Percentiles rank a stretch among this genome's conserved stretches.
phyloP scores from a whole-genome alignment of 768 basidiomycete species.

The Lactarius sp. region DNA sequence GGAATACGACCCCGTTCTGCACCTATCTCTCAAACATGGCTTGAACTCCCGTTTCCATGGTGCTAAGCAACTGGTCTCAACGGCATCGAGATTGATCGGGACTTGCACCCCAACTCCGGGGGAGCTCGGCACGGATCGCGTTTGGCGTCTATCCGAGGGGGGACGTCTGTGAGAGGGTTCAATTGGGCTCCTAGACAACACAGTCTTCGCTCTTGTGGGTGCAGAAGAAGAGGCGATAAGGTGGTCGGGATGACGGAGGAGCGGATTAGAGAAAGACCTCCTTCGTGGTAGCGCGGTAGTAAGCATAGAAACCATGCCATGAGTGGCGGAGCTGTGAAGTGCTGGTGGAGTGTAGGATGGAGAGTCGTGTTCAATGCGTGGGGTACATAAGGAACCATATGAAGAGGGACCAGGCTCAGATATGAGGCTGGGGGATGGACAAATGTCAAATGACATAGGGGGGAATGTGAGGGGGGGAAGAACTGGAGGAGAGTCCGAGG shows the following conservation, averaged over 20 bases:
- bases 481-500: slow-evolving; percentile 48
- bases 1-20: slow-evolving; percentile 21
- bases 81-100: slow-evolving; percentile 23
- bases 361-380: slow-evolving; percentile 2
- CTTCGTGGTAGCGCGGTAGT: background rate
- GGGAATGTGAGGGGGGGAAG: slow-evolving; percentile 64
- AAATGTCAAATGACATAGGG: slow-evolving; percentile 44
- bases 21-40: slow-evolving; percentile 28
- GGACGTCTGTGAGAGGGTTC: slow-evolving; percentile 55
- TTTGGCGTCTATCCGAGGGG: slow-evolving; percentile 30
- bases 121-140: slow-evolving; percentile 23
- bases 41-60: slow-evolving; percentile 43
- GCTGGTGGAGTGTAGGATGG: background rate
- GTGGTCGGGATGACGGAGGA: background rate
- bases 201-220: slow-evolving; percentile 44
- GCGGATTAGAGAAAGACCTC: slow-evolving; percentile 16
- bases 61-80: slow-evolving; percentile 36
- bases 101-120: slow-evolving; percentile 5
- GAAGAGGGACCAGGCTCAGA: slow-evolving; percentile 34
- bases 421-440: slow-evolving; percentile 35
- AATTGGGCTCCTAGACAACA: slow-evolving; percentile 41
- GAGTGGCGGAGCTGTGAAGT: background rate
- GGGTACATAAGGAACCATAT: slow-evolving; percentile 27
- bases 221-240: slow-evolving; percentile 3
- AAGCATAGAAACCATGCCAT: background rate